Base-by-base conservation (phyloP, 345 rosid genomes). In the Psidium guajava region DNA sequence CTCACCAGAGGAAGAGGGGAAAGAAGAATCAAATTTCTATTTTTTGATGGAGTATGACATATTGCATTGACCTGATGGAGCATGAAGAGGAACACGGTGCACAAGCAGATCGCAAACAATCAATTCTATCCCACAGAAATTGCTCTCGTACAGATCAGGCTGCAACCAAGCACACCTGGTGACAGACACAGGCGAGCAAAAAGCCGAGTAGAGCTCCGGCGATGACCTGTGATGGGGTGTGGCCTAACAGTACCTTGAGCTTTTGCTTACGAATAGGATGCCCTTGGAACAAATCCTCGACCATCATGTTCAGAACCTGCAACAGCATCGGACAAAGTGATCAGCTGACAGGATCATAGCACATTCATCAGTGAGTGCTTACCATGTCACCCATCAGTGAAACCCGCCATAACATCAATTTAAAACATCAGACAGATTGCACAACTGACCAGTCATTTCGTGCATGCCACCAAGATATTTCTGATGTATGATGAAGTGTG, bases 211-310 rank as follows among this genome's bases (percentile, higher is more conserved):
- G 24, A 69, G 98, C 98, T 84, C 99, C 99, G 0, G 93, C 98
- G 12, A 97, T 84, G 87, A 95, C 99, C 87, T 97, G 99, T 1
- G 94, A 94, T 11, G 96, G 99, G 14, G 98, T 94, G 91, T 97
- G 99, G 42, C 99, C 99, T 5, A 95, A 94, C 82, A 97, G 91
- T 88, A 95, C 99, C 91, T 94, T 94, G 54, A 97, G 97, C 92
- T 97, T 97, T 88, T 97, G 91, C 88, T 95, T 91, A 86, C 98
- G 93, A 55, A 95, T 94, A 3, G 97, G 98, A 91, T 94, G 99
- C 85, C 98, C 99, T 90, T 96, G 94, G 85, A 96, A 96, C 88
- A 96, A 87, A 86, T 95, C 99, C 90, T 92, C 95, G 40, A 96
- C 91, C 44, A 96, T 96, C 93, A 94, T 86, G 87, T 95, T 94